phyloP scores from a whole-genome alignment of 2,329 filamentous ascomycete genomes.

The Lasiodiplodia hormozganensis region DNA sequence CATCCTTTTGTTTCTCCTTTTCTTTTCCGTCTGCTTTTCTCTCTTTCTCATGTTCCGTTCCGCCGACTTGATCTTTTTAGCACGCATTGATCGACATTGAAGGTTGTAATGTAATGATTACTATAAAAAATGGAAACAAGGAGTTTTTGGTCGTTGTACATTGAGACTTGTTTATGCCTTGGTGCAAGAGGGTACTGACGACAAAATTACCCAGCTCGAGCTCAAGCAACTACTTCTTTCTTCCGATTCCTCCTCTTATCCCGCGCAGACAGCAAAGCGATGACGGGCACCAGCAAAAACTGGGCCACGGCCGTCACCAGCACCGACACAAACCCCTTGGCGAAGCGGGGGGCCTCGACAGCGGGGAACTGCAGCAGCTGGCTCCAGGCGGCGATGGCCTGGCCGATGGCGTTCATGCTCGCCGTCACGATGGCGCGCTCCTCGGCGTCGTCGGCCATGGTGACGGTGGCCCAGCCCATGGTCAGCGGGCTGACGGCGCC shows the following conservation, averaged over 20 bases:
- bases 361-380: conserved; percentile 51
- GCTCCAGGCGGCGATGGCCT: conserved; percentile 50
- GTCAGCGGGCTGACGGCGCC: conserved; percentile 43
- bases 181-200: background rate
- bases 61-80: background rate
- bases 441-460: conserved; percentile 35
- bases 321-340: conserved; percentile 36
- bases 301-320: conserved; percentile 45
- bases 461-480: conserved; percentile 49
- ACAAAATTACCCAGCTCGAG: background rate
- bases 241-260: conserved; percentile 27
- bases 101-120: conserved; percentile 24
- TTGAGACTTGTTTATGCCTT: background rate
- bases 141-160: conserved; percentile 1
- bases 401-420: conserved; percentile 54
- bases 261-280: conserved; percentile 17
- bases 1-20: background rate
- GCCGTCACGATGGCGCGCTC: conserved; percentile 52
- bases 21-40: background rate
- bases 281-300: conserved; percentile 33
- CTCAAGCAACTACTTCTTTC: background rate
- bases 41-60: background rate
- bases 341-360: conserved; percentile 45
- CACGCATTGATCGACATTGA: conserved; percentile 5
- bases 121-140: conserved; percentile 19